Evolutionary conservation across 495 filamentous ascomycete genomes (phyloP), one percentile per base, ranked within the genome.

Genomic region (Penicillium alfredii): DNA sequence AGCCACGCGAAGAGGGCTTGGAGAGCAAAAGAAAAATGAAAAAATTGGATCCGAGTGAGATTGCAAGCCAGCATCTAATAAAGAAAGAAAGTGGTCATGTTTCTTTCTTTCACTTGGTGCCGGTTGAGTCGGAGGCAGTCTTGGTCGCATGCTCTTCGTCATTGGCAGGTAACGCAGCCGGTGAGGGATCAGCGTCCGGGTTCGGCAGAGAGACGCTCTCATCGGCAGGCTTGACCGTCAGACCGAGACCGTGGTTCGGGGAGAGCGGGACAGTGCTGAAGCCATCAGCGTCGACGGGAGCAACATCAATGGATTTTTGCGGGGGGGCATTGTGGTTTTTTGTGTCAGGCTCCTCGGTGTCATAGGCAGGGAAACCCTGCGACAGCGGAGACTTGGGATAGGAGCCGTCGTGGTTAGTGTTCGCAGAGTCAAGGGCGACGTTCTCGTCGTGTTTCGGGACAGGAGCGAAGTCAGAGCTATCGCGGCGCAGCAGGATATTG

Each of bases 301-400:
- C 23, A n/a, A n/a, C 23, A 8, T n/a, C 8, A n/a, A 25, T 7
- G 23, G 7, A n/a, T 25, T n/a, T 7, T 25, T 25, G 23, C 23
- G 7, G 8, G 23, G 8, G 23, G 23, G 23, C 7, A n/a, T n/a
- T n/a, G n/a, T n/a, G n/a, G n/a, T n/a, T n/a, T n/a, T n/a, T n/a
- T n/a, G n/a, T n/a, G n/a, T n/a, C n/a, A n/a, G n/a, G n/a, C n/a
- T n/a, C n/a, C 19, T 32, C 44, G 11, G 38, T 14, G 9, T 31
- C 44, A 20, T 56, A 44, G 10, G 47, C 51, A 1, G 61, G 49
- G 12, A 43, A 53, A 0, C 60, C 54, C 16, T 49, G 53, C 4
- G 64, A 66, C 17, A 66, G 31, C 1, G 61, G 62, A n/a, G 64
- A 68, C 25, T 54, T 63, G 4, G 60, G 55, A 25, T 49, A 65